Conservation (phyloP, 768 basidiomycete species). For the Kwoniella pini region DNA sequence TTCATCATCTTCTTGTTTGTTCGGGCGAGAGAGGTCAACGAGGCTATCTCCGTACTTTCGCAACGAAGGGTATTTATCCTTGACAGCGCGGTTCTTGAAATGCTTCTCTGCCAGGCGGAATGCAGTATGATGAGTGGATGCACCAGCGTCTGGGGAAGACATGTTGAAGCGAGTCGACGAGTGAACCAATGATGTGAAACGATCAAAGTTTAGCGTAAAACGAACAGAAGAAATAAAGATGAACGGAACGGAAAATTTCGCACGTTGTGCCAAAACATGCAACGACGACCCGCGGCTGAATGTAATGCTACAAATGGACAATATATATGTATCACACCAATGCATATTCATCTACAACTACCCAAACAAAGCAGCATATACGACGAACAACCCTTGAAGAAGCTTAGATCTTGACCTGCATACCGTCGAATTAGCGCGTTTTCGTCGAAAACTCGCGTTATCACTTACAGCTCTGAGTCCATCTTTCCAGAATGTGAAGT, state of each 20-base stretch:
- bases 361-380: neutral
- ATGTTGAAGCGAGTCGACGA: too few species aligned
- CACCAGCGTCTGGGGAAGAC: conserved; percentile 20
- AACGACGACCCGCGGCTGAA: too few species aligned
- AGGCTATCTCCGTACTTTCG: conserved; percentile 24
- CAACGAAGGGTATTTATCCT: conserved; percentile 23
- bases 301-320: too few species aligned
- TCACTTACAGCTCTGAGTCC: conserved; percentile 70
- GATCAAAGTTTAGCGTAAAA: too few species aligned
- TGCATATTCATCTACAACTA: conserved; percentile 3
- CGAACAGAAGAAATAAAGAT: too few species aligned
- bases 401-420: conserved; percentile 44
- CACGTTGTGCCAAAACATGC: too few species aligned
- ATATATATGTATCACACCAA: neutral
- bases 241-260: too few species aligned
- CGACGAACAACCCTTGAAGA: neutral
- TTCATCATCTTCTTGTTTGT: conserved; percentile 33
- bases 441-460: too few species aligned
- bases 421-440: too few species aligned
- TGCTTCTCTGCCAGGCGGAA: conserved; percentile 47
- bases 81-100: conserved; percentile 37
- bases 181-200: too few species aligned
- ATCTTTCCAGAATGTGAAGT: conserved; percentile 95
- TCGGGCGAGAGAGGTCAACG: conserved; percentile 44
- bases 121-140: conserved; percentile 23